These are phyloP conservation scores for Boletus patriciae DNA, from an alignment of 768 basidiomycete species.

Conservation along the genomic window DNA sequence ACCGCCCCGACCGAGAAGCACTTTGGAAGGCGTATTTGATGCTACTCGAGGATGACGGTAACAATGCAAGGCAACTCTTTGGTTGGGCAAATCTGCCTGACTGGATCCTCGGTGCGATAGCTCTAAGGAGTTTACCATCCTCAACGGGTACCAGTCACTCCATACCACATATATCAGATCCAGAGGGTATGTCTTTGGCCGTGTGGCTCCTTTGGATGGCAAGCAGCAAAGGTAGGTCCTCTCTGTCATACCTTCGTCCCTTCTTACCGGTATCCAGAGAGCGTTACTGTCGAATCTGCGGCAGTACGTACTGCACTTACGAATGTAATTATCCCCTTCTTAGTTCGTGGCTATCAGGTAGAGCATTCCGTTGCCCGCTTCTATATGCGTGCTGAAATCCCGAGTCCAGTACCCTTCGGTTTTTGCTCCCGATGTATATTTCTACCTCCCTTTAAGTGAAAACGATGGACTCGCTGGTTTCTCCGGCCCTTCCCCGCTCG, in stretches of 20 bases:
- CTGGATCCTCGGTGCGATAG: constrained; percentile 24
- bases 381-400: constrained; percentile 5
- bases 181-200: constrained; percentile 39
- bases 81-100: constrained; percentile 40
- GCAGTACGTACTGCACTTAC: constrained; percentile 28
- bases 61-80: constrained; percentile 44
- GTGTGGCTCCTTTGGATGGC: constrained; percentile 52
- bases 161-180: constrained; percentile 30
- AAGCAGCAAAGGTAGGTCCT: constrained; percentile 37
- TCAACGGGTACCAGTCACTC: constrained; percentile 1
- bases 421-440: constrained; percentile 46
- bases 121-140: constrained; percentile 9
- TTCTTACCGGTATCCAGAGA: constrained; percentile 32
- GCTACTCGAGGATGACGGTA: constrained; percentile 52
- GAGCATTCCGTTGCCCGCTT: constrained; percentile 1
- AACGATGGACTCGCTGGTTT: constrained; percentile 24
- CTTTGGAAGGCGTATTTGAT: constrained; percentile 57
- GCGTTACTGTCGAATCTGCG: constrained; percentile 32
- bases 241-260: neutral
- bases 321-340: constrained; percentile 38
- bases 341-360: constrained; percentile 45
- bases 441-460: constrained; percentile 41
- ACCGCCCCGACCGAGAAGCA: constrained; percentile 36
- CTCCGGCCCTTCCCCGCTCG: constrained; percentile 36
- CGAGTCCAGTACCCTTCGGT: constrained; percentile 39